Evolutionary conservation across 495 filamentous ascomycete species (phyloP), one percentile per base, ranked within the genome.

Genomic region (Parathielavia hyrcaniae): DNA sequence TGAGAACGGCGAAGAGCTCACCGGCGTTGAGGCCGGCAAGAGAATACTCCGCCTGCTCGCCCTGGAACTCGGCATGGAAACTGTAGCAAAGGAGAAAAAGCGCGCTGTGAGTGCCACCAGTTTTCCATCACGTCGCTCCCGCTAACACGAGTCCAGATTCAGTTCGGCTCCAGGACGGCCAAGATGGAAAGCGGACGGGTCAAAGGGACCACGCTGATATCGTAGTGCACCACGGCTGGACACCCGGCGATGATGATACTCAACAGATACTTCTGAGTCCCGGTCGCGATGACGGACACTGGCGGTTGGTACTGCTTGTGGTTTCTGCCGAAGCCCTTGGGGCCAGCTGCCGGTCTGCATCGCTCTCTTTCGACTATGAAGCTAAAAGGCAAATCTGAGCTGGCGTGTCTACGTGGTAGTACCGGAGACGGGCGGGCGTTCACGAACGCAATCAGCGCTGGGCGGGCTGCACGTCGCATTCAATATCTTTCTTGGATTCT

Each of bases 31-130:
- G 61, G 77, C 85, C 0, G 89, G 84, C 39, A 99, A 99, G 73
- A 84, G 83, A 68, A 73, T 93, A 1, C 72, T 97, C 39, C 78
- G 93, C 13, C 76, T 96, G 12, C 69, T 97, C 34, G 93, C 92
- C 4, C 79, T 83, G 64, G 78, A 80, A 32, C 69, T 97, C 10
- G 88, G 87, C 0, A 81, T 99, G 78, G 62, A 62, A 1, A 70
- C 66, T 5, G 89, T 87, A 0, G 85, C 93, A 4, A 76, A 71
- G 32, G 90, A 96, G 71, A 96, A 93, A 78, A 99, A 99, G 71
- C 80, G 93, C 61, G 93, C 93, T 14, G 83, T 84, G 68, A 61
- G 78, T 38, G 1, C 40, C 17, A n/a, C 12, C 38, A n/a, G 40
- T 32, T 10, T 48, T 20, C 39, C 23, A 11, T 56, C 20, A 11